These are phyloP conservation scores for Aspergillus clavatus DNA, from an alignment of 2,329 filamentous ascomycete genomes.

Conservation along the genomic window DNA sequence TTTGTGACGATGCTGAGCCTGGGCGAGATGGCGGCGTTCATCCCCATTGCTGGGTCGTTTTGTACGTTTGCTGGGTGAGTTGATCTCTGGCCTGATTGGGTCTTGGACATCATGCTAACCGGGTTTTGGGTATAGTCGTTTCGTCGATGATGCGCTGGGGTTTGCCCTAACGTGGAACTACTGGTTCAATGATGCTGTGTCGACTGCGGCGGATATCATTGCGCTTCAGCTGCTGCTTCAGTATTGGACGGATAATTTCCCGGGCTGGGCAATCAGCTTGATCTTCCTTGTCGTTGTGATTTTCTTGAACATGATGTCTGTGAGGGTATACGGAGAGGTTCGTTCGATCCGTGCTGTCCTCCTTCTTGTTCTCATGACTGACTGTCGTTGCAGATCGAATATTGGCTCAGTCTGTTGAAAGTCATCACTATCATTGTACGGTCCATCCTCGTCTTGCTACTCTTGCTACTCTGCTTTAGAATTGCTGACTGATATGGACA, in stretches of 20 bases:
- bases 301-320: slow-evolving; percentile 49
- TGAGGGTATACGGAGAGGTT: slow-evolving; percentile 53
- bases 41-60: slow-evolving; percentile 52
- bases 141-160: slow-evolving; percentile 42
- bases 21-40: slow-evolving; percentile 58
- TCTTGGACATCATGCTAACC: no score
- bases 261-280: slow-evolving; percentile 58
- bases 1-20: slow-evolving; percentile 56
- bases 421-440: slow-evolving; percentile 39
- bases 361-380: slow-evolving; percentile 2
- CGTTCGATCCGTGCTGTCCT: slow-evolving; percentile 2
- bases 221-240: slow-evolving; percentile 54
- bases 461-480: no score
- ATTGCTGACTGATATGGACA: slow-evolving; percentile 13
- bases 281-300: slow-evolving; percentile 58
- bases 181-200: slow-evolving; percentile 63
- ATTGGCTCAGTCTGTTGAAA: slow-evolving; percentile 41
- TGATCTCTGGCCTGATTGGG: no score
- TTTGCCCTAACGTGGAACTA: slow-evolving; percentile 46
- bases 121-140: slow-evolving; percentile 27
- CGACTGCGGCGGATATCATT: slow-evolving; percentile 57
- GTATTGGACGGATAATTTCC: slow-evolving; percentile 60
- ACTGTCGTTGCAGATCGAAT: slow-evolving; percentile 31
- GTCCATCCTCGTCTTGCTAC: slow-evolving; percentile 1
- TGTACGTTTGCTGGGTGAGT: slow-evolving; percentile 52